phyloP scores from a whole-genome alignment of 2,329 filamentous ascomycete species.

The Beauveria sp. region DNA sequence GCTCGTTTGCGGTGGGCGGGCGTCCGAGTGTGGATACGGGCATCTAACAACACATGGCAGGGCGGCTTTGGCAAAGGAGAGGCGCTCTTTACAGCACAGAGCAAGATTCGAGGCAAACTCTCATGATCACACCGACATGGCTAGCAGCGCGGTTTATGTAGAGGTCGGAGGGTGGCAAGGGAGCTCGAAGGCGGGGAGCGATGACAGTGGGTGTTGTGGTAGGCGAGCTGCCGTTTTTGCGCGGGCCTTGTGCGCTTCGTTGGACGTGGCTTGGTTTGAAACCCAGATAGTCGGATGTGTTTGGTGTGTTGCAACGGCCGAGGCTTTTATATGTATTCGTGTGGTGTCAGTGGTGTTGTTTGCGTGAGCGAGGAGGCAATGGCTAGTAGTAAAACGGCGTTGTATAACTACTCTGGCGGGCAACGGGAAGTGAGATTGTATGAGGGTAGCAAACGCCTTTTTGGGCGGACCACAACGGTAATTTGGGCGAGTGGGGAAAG shows the following conservation, averaged over 20 bases:
- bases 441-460: neutral
- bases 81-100: slow-evolving; percentile 1
- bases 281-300: neutral
- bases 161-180: neutral
- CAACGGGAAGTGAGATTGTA: neutral
- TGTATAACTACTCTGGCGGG: neutral
- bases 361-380: neutral
- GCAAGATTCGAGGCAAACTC: neutral
- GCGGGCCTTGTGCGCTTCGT: neutral
- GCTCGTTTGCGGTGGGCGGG: neutral
- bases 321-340: neutral
- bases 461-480: neutral
- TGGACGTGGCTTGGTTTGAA: neutral
- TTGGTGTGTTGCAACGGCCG: neutral
- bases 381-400: neutral
- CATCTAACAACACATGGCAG: neutral
- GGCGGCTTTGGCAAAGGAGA: neutral
- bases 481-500: slow-evolving; percentile 1
- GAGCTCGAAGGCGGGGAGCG: neutral
- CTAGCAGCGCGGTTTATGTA: neutral
- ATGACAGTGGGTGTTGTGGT: neutral
- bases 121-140: neutral
- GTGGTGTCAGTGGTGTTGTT: neutral
- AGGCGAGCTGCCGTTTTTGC: neutral
- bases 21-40: neutral